Conservation (phyloP, 2,329 filamentous ascomycete species). For the Exophiala sideris region DNA sequence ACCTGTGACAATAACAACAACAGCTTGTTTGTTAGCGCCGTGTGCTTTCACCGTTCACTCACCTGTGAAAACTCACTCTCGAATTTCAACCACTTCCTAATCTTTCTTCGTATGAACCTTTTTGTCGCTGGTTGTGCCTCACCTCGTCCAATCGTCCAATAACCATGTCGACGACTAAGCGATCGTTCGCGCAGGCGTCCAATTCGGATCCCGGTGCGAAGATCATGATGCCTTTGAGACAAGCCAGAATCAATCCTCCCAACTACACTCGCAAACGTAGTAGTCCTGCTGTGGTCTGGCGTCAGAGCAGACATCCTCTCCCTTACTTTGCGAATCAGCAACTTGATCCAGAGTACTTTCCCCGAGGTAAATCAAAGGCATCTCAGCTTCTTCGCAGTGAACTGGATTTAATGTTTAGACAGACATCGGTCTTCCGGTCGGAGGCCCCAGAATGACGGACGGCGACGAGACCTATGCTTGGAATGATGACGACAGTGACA, state of each 20-base stretch:
- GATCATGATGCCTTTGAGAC: background rate
- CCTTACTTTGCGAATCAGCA: slow-evolving; percentile 29
- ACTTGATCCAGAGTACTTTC: slow-evolving; percentile 25
- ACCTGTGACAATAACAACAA: no score
- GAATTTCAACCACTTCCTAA: no score
- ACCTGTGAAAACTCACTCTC: no score
- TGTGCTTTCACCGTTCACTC: no score
- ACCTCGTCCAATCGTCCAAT: no score
- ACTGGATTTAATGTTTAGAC: background rate
- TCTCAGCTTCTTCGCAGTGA: background rate
- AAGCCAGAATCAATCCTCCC: background rate
- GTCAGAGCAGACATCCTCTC: slow-evolving; percentile 16
- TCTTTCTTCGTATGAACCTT: background rate
- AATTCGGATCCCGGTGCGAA: background rate
- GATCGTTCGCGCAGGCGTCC: background rate
- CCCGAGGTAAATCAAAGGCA: slow-evolving; percentile 16
- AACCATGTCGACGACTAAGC: background rate
- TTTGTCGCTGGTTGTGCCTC: background rate
- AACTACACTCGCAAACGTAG: background rate
- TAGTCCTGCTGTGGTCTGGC: slow-evolving; percentile 8
- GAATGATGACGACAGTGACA: slow-evolving; percentile 22
- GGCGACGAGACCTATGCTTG: slow-evolving; percentile 9
- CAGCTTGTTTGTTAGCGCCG: no score
- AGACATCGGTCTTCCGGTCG: slow-evolving; percentile 12
- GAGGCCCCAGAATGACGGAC: slow-evolving; percentile 9